Evolutionary conservation across 1,284 basidiomycete species (phyloP), one percentile per base, ranked within the genome.

Genomic region (Fomitopsis schrenkii): DNA sequence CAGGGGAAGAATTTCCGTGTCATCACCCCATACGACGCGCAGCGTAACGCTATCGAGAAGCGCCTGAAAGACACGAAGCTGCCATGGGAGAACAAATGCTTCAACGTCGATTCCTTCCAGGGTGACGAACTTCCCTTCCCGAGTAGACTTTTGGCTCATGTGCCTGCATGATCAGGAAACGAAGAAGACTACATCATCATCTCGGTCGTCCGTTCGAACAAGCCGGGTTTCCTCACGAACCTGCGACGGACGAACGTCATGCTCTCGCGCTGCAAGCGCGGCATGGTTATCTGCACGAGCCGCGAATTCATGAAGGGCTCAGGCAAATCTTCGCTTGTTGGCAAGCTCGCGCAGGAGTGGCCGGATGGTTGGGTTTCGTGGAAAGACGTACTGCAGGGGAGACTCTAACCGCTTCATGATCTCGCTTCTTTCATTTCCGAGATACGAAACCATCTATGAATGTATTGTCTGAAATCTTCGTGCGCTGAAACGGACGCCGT

Each of bases 21-120:
- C 57, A 86, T 91, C 54, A 91, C 87, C 6, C 88, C 88, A 1
- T 91, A 90, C 79, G 87, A 88, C 68, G 80, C 77, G 3, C 89
- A 91, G 68, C 78, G 86, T 15, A 77, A 70, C 41, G 57, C 74
- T 7, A 78, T 91, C 67, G 83, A 87, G 66, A 63, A 73, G 1
- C 64, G 60, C 8, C 76, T 91, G 68, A 81, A 83, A 62, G 60
- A 70, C 0, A 73, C 69, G 68, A 70, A 74, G 3, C 71, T 89
- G 1, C 63, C 77, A 2, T 88, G 85, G 85, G 77, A 76, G 48
- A 80, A 88, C 62, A 86, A 79, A 57, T 83, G 81, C 63, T 88
- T 86, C 70, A 83, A 81, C 79, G 83, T 88, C 52, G 85, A 86
- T 68, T 83, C 84, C 17, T 88, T 85, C 58, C 86, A 87, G 80